Evolutionary conservation across 352 stramenopile genomes (phyloP), one percentile per base, ranked within the genome.

Genomic region (Globisporangium spiculum): DNA sequence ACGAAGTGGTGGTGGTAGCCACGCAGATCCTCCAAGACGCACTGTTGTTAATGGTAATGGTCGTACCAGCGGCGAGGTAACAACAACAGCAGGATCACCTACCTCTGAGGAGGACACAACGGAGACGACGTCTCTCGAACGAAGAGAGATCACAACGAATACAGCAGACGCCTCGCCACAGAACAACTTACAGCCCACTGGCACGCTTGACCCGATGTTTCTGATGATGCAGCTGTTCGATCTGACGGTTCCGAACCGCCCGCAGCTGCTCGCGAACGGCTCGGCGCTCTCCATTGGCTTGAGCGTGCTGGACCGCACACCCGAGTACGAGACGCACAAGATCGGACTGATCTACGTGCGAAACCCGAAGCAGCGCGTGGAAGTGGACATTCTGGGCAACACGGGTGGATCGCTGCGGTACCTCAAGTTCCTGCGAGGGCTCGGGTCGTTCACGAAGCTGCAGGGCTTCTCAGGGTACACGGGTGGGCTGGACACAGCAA

Each of bases 211-310:
- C 46, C 86, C 88, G 44, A 75, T 82, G 56, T 84, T 90, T 65
- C 65, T 96, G 44, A 96, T 96, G 88, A 90, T 89, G 79, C 81
- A 93, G 67, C 65, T 96, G 0, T 96, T 93, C 58, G 85, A 93
- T 58, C 55, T 93, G 44, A 80, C 80, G 0, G 66, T 75, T 41
- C 72, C 83, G 48, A 79, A 79, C 32, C 80, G 81, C 12, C 88
- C 86, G 27, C 77, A 91, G 55, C 63, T 90, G 36, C 68, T 96
- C n/a, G 71, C 69, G 14, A 75, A 92, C 46, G 84, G 88, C 1
- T 63, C 76, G 8, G 67, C 82, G 5, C 67, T 96, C 22, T 67
- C 71, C 8, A 75, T 93, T 10, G 89, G 83, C 3, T 71, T 96
- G 20, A 91, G 57, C 27, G 88, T 96, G 9, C 64, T 96, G 18